phyloP scores from a whole-genome alignment of 257 asterid species.

The Solanum sitiens region DNA sequence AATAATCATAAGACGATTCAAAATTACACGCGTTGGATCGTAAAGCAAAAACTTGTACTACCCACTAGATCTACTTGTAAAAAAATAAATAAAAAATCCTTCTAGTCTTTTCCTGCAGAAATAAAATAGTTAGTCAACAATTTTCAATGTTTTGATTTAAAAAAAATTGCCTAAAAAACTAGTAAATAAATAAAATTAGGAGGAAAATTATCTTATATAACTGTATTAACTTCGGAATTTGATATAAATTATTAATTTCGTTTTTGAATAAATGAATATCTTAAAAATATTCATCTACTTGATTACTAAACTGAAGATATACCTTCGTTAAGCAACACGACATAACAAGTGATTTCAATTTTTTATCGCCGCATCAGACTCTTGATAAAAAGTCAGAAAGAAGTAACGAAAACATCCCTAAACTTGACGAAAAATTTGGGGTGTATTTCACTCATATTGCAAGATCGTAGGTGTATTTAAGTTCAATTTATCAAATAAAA shows the following conservation, averaged over 20 bases:
- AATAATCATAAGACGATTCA: neutral
- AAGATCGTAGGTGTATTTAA: too few relatives aligned
- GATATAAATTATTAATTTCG: too few relatives aligned
- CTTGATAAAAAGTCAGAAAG: neutral
- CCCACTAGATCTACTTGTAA: neutral
- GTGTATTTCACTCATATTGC: neutral
- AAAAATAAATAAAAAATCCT: neutral
- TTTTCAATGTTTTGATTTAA: neutral
- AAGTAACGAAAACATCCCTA: too few relatives aligned
- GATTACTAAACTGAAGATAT: too few relatives aligned
- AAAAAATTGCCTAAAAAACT: neutral
- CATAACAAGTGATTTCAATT: neutral
- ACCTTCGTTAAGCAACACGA: neutral
- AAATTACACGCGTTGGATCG: neutral
- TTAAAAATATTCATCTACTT: too few relatives aligned
- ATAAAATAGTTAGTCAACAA: neutral
- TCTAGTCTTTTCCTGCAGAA: neutral
- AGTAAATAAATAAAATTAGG: neutral
- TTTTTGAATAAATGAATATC: accelerated
- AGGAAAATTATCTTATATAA: neutral
- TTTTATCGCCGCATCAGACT: neutral
- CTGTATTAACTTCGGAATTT: too few relatives aligned
- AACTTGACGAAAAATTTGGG: neutral
- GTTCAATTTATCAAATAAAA: neutral
- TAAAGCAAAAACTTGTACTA: neutral